A percentile compares a stretch with the other conserved stretches of the same genome.
Conservation (phyloP, 2,329 filamentous ascomycete species). For the Xylariomycetidae sp. region DNA sequence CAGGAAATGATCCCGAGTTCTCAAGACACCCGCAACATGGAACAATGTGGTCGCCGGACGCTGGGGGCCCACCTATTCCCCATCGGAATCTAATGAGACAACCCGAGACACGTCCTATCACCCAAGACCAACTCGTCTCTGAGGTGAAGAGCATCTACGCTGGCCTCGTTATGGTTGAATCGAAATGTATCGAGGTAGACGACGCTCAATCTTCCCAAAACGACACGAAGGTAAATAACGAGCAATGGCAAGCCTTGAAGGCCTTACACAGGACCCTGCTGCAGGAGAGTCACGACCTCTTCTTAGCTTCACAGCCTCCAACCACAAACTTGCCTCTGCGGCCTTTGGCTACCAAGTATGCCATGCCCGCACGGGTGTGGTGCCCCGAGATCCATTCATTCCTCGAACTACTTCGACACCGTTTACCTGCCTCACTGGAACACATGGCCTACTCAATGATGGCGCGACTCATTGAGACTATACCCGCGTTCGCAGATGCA, state of each 20-base stretch:
- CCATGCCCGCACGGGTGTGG: slow-evolving; percentile 92
- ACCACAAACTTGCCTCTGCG: slow-evolving; percentile 62
- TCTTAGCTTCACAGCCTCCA: slow-evolving; percentile 80
- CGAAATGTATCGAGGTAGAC: slow-evolving; percentile 78
- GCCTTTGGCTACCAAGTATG: slow-evolving; percentile 68
- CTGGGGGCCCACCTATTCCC: no score
- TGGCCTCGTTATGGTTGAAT: slow-evolving; percentile 77
- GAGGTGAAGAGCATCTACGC: slow-evolving; percentile 81
- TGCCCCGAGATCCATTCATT: slow-evolving; percentile 82
- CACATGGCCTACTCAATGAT: slow-evolving; percentile 94
- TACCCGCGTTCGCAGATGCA: slow-evolving; percentile 73
- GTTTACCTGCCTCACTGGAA: slow-evolving; percentile 69
- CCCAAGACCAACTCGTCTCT: slow-evolving; percentile 67
- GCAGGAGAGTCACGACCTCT: slow-evolving; percentile 78
- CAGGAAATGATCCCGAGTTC: slow-evolving; percentile 18
- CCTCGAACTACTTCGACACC: slow-evolving; percentile 66
- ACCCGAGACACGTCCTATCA: slow-evolving; percentile 48
- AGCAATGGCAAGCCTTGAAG: slow-evolving; percentile 91
- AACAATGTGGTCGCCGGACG: slow-evolving; percentile 20
- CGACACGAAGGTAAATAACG: slow-evolving; percentile 40
- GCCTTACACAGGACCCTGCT: no score
- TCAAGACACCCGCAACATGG: slow-evolving; percentile 10
- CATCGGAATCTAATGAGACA: slow-evolving; percentile 21
- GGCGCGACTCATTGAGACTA: slow-evolving; percentile 76
- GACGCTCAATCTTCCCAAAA: slow-evolving; percentile 45